Conservation (phyloP, 129 eudicot genomes). For the Flaveria robusta region DNA sequence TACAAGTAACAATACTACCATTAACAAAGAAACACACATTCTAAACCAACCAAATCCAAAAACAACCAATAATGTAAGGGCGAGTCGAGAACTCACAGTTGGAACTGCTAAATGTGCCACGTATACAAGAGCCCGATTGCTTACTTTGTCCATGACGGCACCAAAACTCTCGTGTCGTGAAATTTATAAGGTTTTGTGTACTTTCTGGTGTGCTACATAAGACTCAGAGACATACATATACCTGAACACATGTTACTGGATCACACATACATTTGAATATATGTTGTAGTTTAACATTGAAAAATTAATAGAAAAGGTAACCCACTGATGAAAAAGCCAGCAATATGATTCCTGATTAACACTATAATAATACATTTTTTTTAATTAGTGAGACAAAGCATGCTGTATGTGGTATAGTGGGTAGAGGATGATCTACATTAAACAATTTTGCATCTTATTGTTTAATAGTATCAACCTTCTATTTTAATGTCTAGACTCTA, state of each 20-base stretch:
- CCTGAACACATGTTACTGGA: neutral
- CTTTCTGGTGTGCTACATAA: slow-evolving; percentile 2
- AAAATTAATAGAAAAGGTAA: slow-evolving; percentile 6
- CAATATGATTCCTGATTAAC: slow-evolving; percentile 12
- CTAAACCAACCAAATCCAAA: neutral
- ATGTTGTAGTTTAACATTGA: neutral
- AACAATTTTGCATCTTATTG: slow-evolving; percentile 14
- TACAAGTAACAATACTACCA: neutral
- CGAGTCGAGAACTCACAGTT: slow-evolving; percentile 26
- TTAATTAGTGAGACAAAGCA: slow-evolving; percentile 28
- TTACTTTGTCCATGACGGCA: slow-evolving; percentile 32
- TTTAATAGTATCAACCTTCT: slow-evolving; percentile 9
- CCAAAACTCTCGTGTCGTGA: neutral
- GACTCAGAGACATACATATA: neutral
- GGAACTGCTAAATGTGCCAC: slow-evolving; percentile 53
- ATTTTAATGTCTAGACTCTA: neutral
- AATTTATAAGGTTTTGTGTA: neutral
- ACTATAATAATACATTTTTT: slow-evolving; percentile 8
- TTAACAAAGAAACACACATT: neutral
- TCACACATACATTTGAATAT: neutral
- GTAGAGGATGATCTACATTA: slow-evolving; percentile 20
- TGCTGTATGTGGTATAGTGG: slow-evolving; percentile 26
- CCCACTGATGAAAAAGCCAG: neutral
- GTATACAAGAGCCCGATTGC: slow-evolving; percentile 38
- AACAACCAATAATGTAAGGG: neutral